phyloP scores from a whole-genome alignment of 2,329 filamentous ascomycete genomes.

The Curvularia eragrostidis region DNA sequence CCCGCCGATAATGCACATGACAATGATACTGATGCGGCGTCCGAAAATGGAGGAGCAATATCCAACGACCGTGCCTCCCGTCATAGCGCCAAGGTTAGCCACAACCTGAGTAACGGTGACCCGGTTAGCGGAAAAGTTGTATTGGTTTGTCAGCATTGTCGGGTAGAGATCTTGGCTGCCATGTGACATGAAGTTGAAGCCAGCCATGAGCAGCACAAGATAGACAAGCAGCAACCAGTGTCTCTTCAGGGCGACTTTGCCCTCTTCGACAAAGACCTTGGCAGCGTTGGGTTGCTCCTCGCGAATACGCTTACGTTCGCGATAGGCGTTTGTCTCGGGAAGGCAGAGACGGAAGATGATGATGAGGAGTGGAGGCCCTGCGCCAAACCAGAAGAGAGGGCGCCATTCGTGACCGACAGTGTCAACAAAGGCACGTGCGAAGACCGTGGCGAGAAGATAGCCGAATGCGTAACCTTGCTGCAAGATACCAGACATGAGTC shows the following conservation, averaged over 20 bases:
- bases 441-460: slow-evolving; percentile 66
- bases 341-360: slow-evolving; percentile 79
- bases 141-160: slow-evolving; percentile 66
- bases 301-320: slow-evolving; percentile 69
- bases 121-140: slow-evolving; percentile 58
- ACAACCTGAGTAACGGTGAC: slow-evolving; percentile 60
- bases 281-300: slow-evolving; percentile 65
- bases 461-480: slow-evolving; percentile 71
- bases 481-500: slow-evolving; percentile 66
- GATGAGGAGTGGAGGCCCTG: slow-evolving; percentile 78
- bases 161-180: slow-evolving; percentile 72
- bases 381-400: slow-evolving; percentile 88
- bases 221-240: slow-evolving; percentile 85
- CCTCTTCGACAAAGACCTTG: slow-evolving; percentile 75
- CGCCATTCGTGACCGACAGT: slow-evolving; percentile 83
- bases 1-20: slow-evolving; percentile 67
- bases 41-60: slow-evolving; percentile 57
- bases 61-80: slow-evolving; percentile 55
- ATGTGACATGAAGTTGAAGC: slow-evolving; percentile 91
- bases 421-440: slow-evolving; percentile 68
- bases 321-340: slow-evolving; percentile 78
- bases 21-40: slow-evolving; percentile 56
- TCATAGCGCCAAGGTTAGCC: slow-evolving; percentile 59
- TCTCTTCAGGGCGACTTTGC: slow-evolving; percentile 75
- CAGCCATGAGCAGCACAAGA: slow-evolving; percentile 84